Percentiles rank a stretch among this genome's conserved stretches.
phyloP scores from a whole-genome alignment of 1,139 yeast genomes.

The Ashbya aceris region DNA sequence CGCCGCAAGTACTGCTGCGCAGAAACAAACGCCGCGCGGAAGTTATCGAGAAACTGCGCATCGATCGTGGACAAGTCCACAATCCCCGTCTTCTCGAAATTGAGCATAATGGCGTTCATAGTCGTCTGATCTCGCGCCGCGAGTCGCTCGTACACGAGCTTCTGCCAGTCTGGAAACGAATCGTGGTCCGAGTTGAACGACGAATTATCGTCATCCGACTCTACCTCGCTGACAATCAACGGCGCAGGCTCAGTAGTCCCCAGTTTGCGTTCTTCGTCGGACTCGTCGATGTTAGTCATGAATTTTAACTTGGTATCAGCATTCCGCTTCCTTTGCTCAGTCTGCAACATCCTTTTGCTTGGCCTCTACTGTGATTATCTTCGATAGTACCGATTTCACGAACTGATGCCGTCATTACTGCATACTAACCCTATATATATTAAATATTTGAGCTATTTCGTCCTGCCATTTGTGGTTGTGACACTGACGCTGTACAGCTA shows the following conservation, averaged over 20 bases:
- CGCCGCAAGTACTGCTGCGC: slow-evolving; percentile 1
- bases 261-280: slow-evolving; percentile 1
- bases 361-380: not conserved
- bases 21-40: not conserved
- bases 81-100: slow-evolving; percentile 3
- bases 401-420: not conserved
- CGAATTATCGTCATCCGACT: slow-evolving; percentile 2
- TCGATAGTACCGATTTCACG: not conserved
- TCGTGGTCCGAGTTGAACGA: not conserved
- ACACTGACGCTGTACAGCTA: slow-evolving; percentile 2
- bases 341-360: slow-evolving; percentile 2
- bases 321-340: slow-evolving; percentile 1
- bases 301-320: slow-evolving; percentile 3
- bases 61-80: slow-evolving; percentile 1
- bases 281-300: slow-evolving; percentile 1
- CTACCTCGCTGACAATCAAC: slow-evolving; percentile 1
- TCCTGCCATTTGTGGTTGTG: slow-evolving; percentile 1
- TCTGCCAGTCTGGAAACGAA: slow-evolving; percentile 4
- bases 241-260: slow-evolving; percentile 1
- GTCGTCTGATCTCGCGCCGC: slow-evolving; percentile 3
- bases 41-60: not conserved
- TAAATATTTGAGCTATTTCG: slow-evolving; percentile 1
- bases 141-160: slow-evolving; percentile 2
- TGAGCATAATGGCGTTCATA: slow-evolving; percentile 1
- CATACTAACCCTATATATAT: not conserved